phyloP scores from a whole-genome alignment of 306 rosid genomes.

The Prunus salicina region DNA sequence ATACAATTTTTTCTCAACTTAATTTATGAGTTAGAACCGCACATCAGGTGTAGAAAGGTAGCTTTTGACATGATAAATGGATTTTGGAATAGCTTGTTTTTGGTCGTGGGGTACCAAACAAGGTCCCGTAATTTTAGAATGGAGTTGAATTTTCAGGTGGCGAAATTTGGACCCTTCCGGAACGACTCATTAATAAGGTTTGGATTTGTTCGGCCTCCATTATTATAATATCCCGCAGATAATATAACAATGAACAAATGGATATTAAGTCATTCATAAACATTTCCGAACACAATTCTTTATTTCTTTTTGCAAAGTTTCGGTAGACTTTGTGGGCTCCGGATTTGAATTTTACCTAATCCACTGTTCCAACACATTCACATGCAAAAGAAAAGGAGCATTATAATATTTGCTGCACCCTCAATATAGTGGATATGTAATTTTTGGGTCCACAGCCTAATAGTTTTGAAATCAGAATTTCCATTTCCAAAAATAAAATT shows the following conservation, averaged over 20 bases:
- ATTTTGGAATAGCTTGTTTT: slow-evolving; percentile 21
- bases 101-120: slow-evolving; percentile 41
- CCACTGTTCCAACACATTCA: slow-evolving; percentile 7
- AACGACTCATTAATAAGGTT: slow-evolving; percentile 25
- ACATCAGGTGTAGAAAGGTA: not conserved
- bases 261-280: not conserved
- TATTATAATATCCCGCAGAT: not conserved
- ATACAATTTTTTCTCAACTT: too few relatives aligned
- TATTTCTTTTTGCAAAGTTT: not conserved
- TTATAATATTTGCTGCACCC: not conserved
- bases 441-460: not conserved
- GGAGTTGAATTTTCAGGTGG: slow-evolving; percentile 35
- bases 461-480: too few relatives aligned
- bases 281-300: not conserved
- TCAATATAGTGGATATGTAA: slow-evolving; percentile 6
- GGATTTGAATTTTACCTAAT: not conserved
- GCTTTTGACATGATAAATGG: slow-evolving; percentile 17
- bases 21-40: not conserved
- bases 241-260: not conserved
- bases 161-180: slow-evolving; percentile 42
- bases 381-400: not conserved
- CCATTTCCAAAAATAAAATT: too few relatives aligned
- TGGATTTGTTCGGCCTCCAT: slow-evolving; percentile 22
- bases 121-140: slow-evolving; percentile 44
- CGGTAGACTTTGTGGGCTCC: slow-evolving; percentile 7